Base-by-base conservation (phyloP, 352 stramenopile genomes). In the Phytophthora citricola region DNA sequence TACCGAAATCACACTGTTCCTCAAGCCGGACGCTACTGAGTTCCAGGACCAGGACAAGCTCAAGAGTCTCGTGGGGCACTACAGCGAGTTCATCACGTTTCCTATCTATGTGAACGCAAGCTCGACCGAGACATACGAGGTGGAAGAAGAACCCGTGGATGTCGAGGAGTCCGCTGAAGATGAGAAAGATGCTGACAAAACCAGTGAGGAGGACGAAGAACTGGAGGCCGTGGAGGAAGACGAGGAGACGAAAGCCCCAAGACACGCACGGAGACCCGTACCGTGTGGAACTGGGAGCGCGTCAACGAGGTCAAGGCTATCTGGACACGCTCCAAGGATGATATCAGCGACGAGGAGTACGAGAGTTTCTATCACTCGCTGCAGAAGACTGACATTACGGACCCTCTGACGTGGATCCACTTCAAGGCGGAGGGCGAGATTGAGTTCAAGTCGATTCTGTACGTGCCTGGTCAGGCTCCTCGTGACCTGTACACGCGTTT, bases 31-130 rank as follows among this genome's bases (percentile, higher is more conserved):
- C 70, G 96, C 97, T 11, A 83, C 88, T 17, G 96, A 99, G 79
- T 99, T 99, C 79, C 75, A 98, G 34, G 90, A 98, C 53, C 83
- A 98, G 63, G 76, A 95, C 64, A 97, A 97, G 66, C 87, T 99
- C 50, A 97, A 98, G 75, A 71, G 82, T 12, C 82, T 99, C 22
- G 94, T 99, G 38, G 83, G 94, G 47, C 95, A 97, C 71, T 99
- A 99, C 85, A 99, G 95, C 24, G 98, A 99, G 85, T 99, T 99
- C 83, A 99, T 99, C 62, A 99, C 88, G 29, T 99, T 99, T 81
- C 98, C 98, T 3, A 99, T 99, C 73, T 99, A 98, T 73, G 76
- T 99, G n/a, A 89, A 98, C 68, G 88, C 97, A 66, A 97, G 85
- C 44, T 91, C 88, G 56, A 98, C 88, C 9, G 89, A 97, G 66